Evolutionary conservation across 2,329 filamentous ascomycete genomes (phyloP).

Genomic region (Dactylellina haptotyla): DNA sequence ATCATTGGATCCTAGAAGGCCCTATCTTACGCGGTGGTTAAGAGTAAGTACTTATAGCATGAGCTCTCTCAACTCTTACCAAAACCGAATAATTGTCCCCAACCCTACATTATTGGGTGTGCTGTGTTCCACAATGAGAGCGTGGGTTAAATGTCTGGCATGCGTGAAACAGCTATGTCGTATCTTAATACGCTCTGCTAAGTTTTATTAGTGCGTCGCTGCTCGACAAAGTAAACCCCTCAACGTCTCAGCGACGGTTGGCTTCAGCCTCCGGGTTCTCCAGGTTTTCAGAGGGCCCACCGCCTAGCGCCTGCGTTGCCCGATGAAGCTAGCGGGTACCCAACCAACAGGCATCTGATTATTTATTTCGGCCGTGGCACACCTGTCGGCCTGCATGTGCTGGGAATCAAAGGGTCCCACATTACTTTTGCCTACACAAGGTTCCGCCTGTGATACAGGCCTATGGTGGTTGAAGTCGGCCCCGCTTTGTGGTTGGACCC

Average conservation of each 20-base stretch:
- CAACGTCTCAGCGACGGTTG: background rate
- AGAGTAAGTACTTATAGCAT: too few species aligned
- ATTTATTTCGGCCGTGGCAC: slow-evolving; percentile 2
- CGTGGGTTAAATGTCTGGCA: background rate
- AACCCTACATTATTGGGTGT: too few species aligned
- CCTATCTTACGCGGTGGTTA: too few species aligned
- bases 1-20: too few species aligned
- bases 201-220: background rate
- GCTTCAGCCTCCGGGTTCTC: background rate
- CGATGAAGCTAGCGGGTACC: background rate
- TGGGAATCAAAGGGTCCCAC: background rate
- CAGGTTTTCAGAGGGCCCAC: background rate
- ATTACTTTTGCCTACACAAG: background rate
- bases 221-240: background rate
- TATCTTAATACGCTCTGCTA: too few species aligned
- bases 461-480: too few species aligned
- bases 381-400: slow-evolving; percentile 3
- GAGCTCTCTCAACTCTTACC: too few species aligned
- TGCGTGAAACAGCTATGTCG: background rate
- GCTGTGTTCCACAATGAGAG: too few species aligned
- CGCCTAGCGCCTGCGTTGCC: background rate
- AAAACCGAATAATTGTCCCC: too few species aligned
- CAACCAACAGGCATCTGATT: background rate
- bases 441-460: slow-evolving; percentile 2
- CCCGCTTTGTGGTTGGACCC: background rate